Evolutionary conservation across 2,329 filamentous ascomycete species (phyloP).

Genomic region (Arthrobotrys pseudoclavata): DNA sequence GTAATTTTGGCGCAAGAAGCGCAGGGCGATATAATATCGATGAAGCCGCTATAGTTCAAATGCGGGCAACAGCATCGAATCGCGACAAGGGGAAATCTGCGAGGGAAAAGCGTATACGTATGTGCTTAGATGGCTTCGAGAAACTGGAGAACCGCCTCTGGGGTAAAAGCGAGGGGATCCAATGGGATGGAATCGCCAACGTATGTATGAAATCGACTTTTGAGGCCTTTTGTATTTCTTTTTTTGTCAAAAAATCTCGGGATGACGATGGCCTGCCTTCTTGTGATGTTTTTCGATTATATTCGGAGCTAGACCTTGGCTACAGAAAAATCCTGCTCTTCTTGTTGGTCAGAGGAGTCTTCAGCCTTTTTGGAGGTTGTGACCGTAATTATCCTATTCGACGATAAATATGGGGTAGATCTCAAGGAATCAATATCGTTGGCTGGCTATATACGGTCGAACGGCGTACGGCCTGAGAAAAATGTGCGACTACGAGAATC

Average conservation of each 20-base stretch:
- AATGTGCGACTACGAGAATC: slow-evolving; percentile 47
- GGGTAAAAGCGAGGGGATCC: slow-evolving; percentile 18
- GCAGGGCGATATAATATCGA: slow-evolving; percentile 29
- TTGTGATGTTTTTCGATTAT: slow-evolving; percentile 23
- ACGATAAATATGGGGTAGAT: slow-evolving; percentile 47
- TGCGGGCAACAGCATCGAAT: slow-evolving; percentile 36
- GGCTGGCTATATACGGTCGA: slow-evolving; percentile 56
- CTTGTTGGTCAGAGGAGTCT: slow-evolving; percentile 51
- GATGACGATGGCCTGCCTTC: slow-evolving; percentile 49
- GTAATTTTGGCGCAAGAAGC: slow-evolving; percentile 47
- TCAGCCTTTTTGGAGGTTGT: slow-evolving; percentile 45
- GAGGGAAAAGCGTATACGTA: slow-evolving; percentile 25
- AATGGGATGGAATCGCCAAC: slow-evolving; percentile 21
- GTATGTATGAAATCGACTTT: slow-evolving; percentile 23
- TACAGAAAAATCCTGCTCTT: slow-evolving; percentile 54
- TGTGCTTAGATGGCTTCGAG: slow-evolving; percentile 48
- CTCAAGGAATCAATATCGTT: slow-evolving; percentile 48
- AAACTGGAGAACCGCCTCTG: slow-evolving; percentile 40
- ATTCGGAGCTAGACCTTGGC: slow-evolving; percentile 46
- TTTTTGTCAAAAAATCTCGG: slow-evolving; percentile 27
- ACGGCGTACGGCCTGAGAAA: slow-evolving; percentile 17
- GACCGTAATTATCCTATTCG: slow-evolving; percentile 60
- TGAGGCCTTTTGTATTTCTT: slow-evolving; percentile 30
- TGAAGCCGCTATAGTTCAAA: slow-evolving; percentile 38
- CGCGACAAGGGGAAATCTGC: slow-evolving; percentile 43